Base-by-base conservation (phyloP, 176 grass and related monocot species). In the Pontederia crassipes region DNA sequence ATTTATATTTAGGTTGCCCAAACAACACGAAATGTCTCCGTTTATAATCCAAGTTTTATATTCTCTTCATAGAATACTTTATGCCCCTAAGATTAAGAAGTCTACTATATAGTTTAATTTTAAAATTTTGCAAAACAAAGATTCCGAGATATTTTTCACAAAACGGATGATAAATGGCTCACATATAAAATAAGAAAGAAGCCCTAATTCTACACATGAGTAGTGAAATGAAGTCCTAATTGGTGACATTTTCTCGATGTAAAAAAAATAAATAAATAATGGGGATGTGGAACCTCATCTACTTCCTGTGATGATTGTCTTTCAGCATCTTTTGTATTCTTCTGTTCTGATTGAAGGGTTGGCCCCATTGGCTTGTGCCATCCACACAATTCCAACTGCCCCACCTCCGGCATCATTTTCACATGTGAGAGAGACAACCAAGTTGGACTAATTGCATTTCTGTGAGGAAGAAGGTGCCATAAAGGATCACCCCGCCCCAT, bases 311-410 rank as follows among this genome's bases (percentile, higher is more conserved):
- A 20, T 17, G 15, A 18, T 56, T 56, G 54, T 56, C 54, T 17
- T 9, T 56, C 54, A 56, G 20, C 10, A 20, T 56, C 16, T 10
- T 56, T 24, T 24, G 20, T 24, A 24, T 24, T 56, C 15, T 56
- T 56, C 18, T 10, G 10, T 10, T 56, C 16, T 15, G 54, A 56
- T 17, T 17, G n/a, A 9, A 10, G 15, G 14, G 20, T 56, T 40
- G 32, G 32, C 2, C 32, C 32, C 32, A 40, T 40, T 40, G 32
- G 16, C 54, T 73, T 77, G 85, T 83, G 77, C 68, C 71, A 14
- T 54, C 70, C 85, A 80, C 81, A 85, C 80, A 72, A 46, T 71
- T 75, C 47, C 81, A 80, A 71, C 58, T 68, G 72, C 82, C 66
- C 78, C 69, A 48, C 48, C 72, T 9, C 20, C 54, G 24, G 4